These are phyloP conservation scores for Conticribra weissflogii DNA, from an alignment of 108 stramenopile genomes.

Conservation along the genomic window DNA sequence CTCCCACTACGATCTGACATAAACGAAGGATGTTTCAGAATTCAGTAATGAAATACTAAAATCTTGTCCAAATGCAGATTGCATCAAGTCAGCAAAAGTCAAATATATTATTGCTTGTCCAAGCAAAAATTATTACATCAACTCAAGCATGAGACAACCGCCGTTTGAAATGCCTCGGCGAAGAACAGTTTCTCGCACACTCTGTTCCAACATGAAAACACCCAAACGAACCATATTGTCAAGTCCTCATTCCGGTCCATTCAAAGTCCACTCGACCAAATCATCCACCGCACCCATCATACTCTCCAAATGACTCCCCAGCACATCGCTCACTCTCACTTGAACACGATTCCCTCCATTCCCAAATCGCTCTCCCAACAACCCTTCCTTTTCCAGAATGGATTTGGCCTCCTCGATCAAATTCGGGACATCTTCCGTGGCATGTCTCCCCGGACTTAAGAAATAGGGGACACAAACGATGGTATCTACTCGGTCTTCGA, in stretches of 20 bases:
- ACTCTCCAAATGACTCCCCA: slow-evolving; percentile 38
- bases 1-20: too few species aligned
- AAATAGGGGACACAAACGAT: slow-evolving; percentile 93
- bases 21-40: too few species aligned
- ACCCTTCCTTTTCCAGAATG: slow-evolving; percentile 51
- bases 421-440: slow-evolving; percentile 82
- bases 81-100: too few species aligned
- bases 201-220: too few species aligned
- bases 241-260: not conserved
- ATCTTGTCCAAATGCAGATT: too few species aligned
- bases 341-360: slow-evolving; percentile 10
- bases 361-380: slow-evolving; percentile 21
- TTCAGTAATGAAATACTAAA: too few species aligned
- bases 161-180: too few species aligned
- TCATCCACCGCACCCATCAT: slow-evolving; percentile 41
- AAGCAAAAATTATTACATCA: too few species aligned
- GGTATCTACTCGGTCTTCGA: slow-evolving; percentile 56
- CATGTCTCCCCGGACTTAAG: slow-evolving; percentile 88
- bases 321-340: slow-evolving; percentile 30
- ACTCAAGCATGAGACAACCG: too few species aligned
- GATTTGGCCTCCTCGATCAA: slow-evolving; percentile 78
- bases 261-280: slow-evolving; percentile 26
- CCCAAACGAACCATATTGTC: too few species aligned
- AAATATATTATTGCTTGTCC: too few species aligned
- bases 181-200: too few species aligned